These are phyloP conservation scores for Clathrus columnatus DNA, from an alignment of 768 basidiomycete genomes.

Conservation along the genomic window DNA sequence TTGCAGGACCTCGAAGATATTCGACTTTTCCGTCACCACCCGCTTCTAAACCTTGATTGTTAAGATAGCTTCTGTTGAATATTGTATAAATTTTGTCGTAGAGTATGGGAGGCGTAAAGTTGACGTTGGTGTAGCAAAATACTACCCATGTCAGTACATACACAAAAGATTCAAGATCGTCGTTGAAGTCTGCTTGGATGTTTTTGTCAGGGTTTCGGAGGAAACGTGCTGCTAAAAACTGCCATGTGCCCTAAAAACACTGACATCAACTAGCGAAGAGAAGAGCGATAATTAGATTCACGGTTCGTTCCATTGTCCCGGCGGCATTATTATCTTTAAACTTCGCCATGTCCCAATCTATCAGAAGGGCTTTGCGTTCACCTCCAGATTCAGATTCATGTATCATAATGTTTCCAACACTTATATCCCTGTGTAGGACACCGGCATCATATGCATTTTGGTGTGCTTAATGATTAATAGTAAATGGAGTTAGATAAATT, in stretches of 20 bases:
- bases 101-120: neutral
- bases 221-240: neutral
- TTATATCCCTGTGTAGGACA: conserved; percentile 8
- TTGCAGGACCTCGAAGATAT: no score
- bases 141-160: neutral
- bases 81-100: neutral
- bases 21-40: neutral
- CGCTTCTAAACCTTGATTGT: neutral
- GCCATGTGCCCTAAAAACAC: neutral
- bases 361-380: no score
- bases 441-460: neutral
- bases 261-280: neutral
- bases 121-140: neutral
- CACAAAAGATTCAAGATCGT: neutral
- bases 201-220: neutral
- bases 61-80: neutral
- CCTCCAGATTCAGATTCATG: no score
- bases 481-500: no score
- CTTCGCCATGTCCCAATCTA: no score
- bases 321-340: no score
- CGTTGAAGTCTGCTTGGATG: neutral
- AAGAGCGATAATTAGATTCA: no score
- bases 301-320: no score
- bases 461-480: no score
- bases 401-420: conserved; percentile 8